phyloP scores from a whole-genome alignment of 352 stramenopile species.

The Phytophthora pseudosyringae region DNA sequence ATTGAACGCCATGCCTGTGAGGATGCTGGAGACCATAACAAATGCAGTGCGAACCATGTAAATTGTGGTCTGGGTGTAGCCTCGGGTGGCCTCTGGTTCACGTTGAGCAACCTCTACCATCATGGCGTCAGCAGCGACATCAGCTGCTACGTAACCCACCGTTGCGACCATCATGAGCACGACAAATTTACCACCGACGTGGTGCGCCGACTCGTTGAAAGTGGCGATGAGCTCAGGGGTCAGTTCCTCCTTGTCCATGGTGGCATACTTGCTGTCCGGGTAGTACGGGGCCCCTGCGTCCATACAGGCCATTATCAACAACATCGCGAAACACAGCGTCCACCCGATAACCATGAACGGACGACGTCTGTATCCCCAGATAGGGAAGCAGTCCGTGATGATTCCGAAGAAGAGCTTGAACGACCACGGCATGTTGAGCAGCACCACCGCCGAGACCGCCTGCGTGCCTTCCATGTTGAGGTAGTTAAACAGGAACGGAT shows the following conservation, averaged over 20 bases:
- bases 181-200: constrained; percentile 48
- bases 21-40: too few relatives aligned
- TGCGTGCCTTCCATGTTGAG: constrained; percentile 57
- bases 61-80: constrained; percentile 40
- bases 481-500: constrained; percentile 58
- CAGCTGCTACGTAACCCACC: constrained; percentile 49
- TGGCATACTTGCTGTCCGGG: constrained; percentile 27
- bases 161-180: constrained; percentile 58
- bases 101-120: constrained; percentile 53
- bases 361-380: constrained; percentile 57
- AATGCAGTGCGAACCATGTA: too few relatives aligned
- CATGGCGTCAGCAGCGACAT: constrained; percentile 50
- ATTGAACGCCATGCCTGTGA: too few relatives aligned
- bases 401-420: constrained; percentile 70
- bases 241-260: constrained; percentile 28
- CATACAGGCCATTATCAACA: constrained; percentile 51
- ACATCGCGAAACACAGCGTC: constrained; percentile 47
- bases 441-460: constrained; percentile 40
- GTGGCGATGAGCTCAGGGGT: constrained; percentile 31
- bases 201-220: constrained; percentile 41
- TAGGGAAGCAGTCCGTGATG: constrained; percentile 55
- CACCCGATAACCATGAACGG: constrained; percentile 70
- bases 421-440: constrained; percentile 59
- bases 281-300: constrained; percentile 55
- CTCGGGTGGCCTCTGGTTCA: constrained; percentile 38